Percentiles rank a stretch among this genome's conserved stretches.
phyloP scores from a whole-genome alignment of 768 basidiomycete genomes.

The Rhodocollybia butyracea region DNA sequence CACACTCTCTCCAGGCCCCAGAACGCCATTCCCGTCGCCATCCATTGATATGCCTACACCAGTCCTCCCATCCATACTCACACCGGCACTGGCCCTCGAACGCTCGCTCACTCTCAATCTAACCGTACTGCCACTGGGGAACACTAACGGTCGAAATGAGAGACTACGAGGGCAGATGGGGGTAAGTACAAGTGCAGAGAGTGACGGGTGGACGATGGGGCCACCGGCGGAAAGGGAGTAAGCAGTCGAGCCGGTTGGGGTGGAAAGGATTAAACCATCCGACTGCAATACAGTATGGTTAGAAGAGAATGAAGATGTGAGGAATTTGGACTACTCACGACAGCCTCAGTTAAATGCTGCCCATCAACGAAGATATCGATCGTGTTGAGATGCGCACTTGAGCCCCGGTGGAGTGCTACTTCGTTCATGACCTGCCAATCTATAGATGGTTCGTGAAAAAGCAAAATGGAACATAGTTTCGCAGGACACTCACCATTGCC shows the following conservation, averaged over 20 bases:
- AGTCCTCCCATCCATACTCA: slow-evolving; percentile 25
- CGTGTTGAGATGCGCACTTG: slow-evolving; percentile 87
- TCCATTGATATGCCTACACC: slow-evolving; percentile 76
- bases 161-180: slow-evolving; percentile 95
- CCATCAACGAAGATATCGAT: slow-evolving; percentile 94
- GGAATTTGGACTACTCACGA: slow-evolving; percentile 51
- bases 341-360: slow-evolving; percentile 92
- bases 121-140: slow-evolving; percentile 77
- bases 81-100: slow-evolving; percentile 81
- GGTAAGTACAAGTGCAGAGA: slow-evolving; percentile 86
- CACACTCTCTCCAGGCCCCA: slow-evolving; percentile 84
- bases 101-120: slow-evolving; percentile 73
- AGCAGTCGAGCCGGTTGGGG: slow-evolving; percentile 94
- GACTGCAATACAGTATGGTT: slow-evolving; percentile 47
- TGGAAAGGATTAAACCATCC: slow-evolving; percentile 91
- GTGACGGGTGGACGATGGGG: slow-evolving; percentile 91
- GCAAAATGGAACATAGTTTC: neutral
- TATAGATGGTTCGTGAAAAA: too few species aligned
- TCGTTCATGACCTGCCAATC: slow-evolving; percentile 99
- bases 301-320: slow-evolving; percentile 6
- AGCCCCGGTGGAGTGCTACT: slow-evolving; percentile 87
- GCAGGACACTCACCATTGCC: slow-evolving; percentile 47
- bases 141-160: slow-evolving; percentile 88
- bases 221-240: slow-evolving; percentile 95
- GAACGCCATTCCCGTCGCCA: slow-evolving; percentile 72